A percentile compares a stretch with the other conserved stretches of the same genome.
Evolutionary conservation across 768 basidiomycete species (phyloP).

Genomic region (Fomitopsis pulvina): DNA sequence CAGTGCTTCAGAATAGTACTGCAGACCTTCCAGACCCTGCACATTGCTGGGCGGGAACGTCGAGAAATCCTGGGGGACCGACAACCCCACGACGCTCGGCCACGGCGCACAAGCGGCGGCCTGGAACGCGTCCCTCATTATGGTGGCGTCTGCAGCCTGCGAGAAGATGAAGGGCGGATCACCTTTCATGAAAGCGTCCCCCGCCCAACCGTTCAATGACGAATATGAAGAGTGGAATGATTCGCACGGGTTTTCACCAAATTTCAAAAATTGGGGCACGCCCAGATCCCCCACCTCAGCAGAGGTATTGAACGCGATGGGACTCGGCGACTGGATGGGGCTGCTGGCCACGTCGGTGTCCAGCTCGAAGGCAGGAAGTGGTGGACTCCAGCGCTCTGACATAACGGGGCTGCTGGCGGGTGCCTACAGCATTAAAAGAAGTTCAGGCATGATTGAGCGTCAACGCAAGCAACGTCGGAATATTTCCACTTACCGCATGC

Average conservation of each 20-base stretch:
- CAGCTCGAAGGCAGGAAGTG: slow-evolving; percentile 10
- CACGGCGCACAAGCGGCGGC: slow-evolving; percentile 17
- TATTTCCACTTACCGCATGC: neutral
- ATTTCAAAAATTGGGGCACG: neutral
- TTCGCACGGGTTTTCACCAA: neutral
- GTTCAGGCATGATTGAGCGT: neutral
- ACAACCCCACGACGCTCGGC: slow-evolving; percentile 4
- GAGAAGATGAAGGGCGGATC: slow-evolving; percentile 4
- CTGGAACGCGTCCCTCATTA: slow-evolving; percentile 21
- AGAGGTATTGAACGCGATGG: slow-evolving; percentile 6
- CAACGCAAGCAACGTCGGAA: neutral
- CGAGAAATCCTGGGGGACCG: slow-evolving; percentile 3
- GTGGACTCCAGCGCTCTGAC: slow-evolving; percentile 8
- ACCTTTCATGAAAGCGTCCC: slow-evolving; percentile 7
- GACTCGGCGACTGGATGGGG: slow-evolving; percentile 7
- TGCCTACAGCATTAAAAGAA: neutral
- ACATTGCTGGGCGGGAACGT: slow-evolving; percentile 4
- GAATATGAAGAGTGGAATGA: slow-evolving; percentile 20
- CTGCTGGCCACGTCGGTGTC: slow-evolving; percentile 11
- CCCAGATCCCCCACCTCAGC: slow-evolving; percentile 6
- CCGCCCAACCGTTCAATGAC: slow-evolving; percentile 23
- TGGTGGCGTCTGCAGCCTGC: slow-evolving; percentile 11
- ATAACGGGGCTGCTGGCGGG: slow-evolving; percentile 1
- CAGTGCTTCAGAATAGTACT: slow-evolving; percentile 8
- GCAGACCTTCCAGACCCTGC: slow-evolving; percentile 5